A percentile compares a stretch with the other conserved stretches of the same genome.
These are phyloP conservation scores for Gynochthodes officinalis DNA, from an alignment of 257 asterid genomes.

Conservation along the genomic window DNA sequence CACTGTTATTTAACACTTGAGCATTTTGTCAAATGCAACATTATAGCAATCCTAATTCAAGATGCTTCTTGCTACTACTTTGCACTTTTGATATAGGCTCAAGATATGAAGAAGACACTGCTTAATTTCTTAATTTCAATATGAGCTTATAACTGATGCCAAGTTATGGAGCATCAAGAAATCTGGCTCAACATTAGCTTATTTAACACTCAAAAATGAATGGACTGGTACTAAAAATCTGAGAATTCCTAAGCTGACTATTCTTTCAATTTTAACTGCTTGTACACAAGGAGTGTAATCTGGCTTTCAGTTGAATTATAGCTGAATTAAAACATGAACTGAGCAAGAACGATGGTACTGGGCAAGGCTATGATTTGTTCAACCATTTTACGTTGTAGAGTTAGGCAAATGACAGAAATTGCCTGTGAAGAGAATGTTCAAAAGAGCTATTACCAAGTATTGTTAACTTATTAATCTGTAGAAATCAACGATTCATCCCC, in stretches of 20 bases:
- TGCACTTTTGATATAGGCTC: neutral
- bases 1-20: neutral
- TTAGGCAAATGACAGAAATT: neutral
- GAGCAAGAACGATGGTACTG: neutral
- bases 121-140: neutral
- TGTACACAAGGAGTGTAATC: neutral
- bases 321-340: neutral
- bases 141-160: neutral
- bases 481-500: neutral
- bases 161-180: neutral
- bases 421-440: neutral
- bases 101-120: neutral
- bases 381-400: neutral
- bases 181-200: neutral
- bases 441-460: neutral
- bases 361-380: neutral
- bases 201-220: neutral
- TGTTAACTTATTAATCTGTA: neutral
- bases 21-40: neutral
- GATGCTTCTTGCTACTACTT: neutral
- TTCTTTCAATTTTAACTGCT: neutral
- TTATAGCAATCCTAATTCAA: neutral
- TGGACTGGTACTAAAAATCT: neutral
- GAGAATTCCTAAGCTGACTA: neutral
- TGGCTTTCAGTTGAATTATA: neutral